These are phyloP conservation scores for Lactarius pseudohatsudake DNA, from an alignment of 768 basidiomycete genomes.

Conservation along the genomic window DNA sequence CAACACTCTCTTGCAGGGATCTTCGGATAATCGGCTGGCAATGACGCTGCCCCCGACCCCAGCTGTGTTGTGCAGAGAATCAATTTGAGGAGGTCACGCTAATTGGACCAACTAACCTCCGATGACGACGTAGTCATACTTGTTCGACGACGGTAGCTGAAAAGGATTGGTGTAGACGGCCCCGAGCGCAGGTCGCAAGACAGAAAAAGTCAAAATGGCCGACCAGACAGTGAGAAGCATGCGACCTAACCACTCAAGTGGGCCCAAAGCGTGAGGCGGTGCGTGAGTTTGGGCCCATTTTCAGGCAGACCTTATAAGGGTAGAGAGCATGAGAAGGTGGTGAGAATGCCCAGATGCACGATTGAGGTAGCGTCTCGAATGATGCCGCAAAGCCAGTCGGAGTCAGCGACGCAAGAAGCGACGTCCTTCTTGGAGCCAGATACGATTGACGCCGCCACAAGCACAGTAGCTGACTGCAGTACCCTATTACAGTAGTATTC, in stretches of 20 bases:
- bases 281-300: too few species aligned
- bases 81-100: not conserved
- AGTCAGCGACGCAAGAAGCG: too few species aligned
- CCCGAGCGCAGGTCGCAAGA: not conserved
- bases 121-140: slow-evolving; percentile 44
- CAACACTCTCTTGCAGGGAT: slow-evolving; percentile 38
- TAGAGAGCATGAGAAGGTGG: not conserved
- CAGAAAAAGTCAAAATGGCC: not conserved
- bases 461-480: too few species aligned
- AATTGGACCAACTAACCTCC: slow-evolving; percentile 29
- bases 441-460: too few species aligned
- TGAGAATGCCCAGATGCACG: too few species aligned
- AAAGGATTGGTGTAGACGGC: slow-evolving; percentile 18
- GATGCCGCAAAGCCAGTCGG: too few species aligned
- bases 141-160: slow-evolving; percentile 15
- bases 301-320: not conserved
- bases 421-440: too few species aligned
- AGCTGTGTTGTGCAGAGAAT: slow-evolving; percentile 28
- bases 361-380: too few species aligned
- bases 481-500: too few species aligned
- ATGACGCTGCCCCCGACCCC: slow-evolving; percentile 42
- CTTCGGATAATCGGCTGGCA: slow-evolving; percentile 42
- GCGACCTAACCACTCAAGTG: not conserved
- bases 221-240: not conserved
- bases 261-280: too few species aligned